Evolutionary conservation across 371 early-diverging fungal species (phyloP).

Genomic region (Actinomucor elegans): DNA sequence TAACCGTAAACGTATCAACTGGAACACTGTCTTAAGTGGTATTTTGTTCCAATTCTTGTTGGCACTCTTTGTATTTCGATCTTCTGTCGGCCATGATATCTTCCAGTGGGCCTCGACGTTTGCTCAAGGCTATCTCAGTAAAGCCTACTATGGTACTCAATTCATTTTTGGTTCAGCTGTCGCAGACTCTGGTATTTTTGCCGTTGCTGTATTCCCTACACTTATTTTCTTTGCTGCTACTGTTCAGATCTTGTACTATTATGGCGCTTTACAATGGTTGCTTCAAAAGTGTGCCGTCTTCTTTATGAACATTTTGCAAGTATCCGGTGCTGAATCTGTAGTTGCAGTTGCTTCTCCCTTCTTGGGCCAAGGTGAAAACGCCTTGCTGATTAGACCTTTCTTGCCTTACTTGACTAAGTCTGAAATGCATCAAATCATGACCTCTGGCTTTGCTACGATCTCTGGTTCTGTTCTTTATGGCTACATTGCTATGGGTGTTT

Average conservation of each 20-base stretch:
- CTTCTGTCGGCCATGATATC: slow-evolving; percentile 71
- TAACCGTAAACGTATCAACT: slow-evolving; percentile 64
- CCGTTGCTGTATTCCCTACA: slow-evolving; percentile 76
- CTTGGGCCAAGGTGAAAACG: slow-evolving; percentile 85
- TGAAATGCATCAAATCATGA: slow-evolving; percentile 88
- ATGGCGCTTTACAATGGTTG: slow-evolving; percentile 85
- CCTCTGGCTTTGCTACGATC: slow-evolving; percentile 90
- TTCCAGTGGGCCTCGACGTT: slow-evolving; percentile 74
- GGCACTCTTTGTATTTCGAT: slow-evolving; percentile 80
- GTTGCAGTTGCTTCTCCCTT: slow-evolving; percentile 87
- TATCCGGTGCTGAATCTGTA: slow-evolving; percentile 87
- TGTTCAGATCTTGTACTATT: slow-evolving; percentile 83
- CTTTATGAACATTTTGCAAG: slow-evolving; percentile 71
- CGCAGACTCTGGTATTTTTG: slow-evolving; percentile 54
- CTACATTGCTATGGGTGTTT: slow-evolving; percentile 69
- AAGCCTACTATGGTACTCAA: slow-evolving; percentile 62
- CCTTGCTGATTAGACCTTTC: slow-evolving; percentile 81
- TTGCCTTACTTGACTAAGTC: slow-evolving; percentile 82
- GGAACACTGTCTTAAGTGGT: slow-evolving; percentile 78
- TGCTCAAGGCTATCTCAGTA: slow-evolving; percentile 67
- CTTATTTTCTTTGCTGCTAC: slow-evolving; percentile 88
- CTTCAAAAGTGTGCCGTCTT: slow-evolving; percentile 67
- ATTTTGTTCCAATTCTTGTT: slow-evolving; percentile 77
- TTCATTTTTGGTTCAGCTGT: slow-evolving; percentile 68
- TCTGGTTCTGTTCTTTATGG: slow-evolving; percentile 89